Percentiles rank a stretch among this genome's conserved stretches.
Conservation (phyloP, 768 basidiomycete species). For the Tylopilus subfusipes region DNA sequence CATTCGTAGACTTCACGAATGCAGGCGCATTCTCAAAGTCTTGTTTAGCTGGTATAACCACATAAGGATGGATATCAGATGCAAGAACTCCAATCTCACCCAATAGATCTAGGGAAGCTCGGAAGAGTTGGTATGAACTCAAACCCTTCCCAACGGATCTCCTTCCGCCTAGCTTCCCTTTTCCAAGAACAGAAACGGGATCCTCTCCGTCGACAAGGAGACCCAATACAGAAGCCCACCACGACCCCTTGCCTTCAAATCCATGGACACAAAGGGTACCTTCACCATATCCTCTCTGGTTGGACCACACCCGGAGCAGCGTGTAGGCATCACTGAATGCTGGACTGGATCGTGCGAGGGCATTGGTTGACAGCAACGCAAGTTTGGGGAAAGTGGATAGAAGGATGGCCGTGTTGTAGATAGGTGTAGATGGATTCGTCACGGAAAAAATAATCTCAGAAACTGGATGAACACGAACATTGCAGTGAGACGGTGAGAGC, state of each 20-base stretch:
- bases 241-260: slow-evolving; percentile 63
- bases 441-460: slow-evolving; percentile 3
- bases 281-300: slow-evolving; percentile 74
- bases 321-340: slow-evolving; percentile 72
- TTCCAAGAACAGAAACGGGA: slow-evolving; percentile 20
- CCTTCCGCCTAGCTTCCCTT: slow-evolving; percentile 34
- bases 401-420: slow-evolving; percentile 77
- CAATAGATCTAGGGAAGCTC: slow-evolving; percentile 79
- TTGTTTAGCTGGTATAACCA: slow-evolving; percentile 53
- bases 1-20: slow-evolving; percentile 55
- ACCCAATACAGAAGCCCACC: slow-evolving; percentile 65
- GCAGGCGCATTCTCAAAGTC: slow-evolving; percentile 56
- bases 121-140: slow-evolving; percentile 88
- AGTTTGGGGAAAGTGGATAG: slow-evolving; percentile 36
- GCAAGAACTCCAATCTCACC: slow-evolving; percentile 42
- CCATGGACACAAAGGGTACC: slow-evolving; percentile 61
- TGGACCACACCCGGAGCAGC: slow-evolving; percentile 86
- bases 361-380: slow-evolving; percentile 42
- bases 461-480: slow-evolving; percentile 45
- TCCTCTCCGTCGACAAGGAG: slow-evolving; percentile 70
- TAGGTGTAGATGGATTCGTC: slow-evolving; percentile 55
- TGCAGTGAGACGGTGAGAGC: slow-evolving; percentile 72
- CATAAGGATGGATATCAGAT: slow-evolving; percentile 8
- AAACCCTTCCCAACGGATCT: slow-evolving; percentile 73
- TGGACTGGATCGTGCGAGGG: slow-evolving; percentile 48